A percentile compares a stretch with the other conserved stretches of the same genome.
Conservation (phyloP, 2,329 filamentous ascomycete genomes). For the Sarocladiaceae sp. region DNA sequence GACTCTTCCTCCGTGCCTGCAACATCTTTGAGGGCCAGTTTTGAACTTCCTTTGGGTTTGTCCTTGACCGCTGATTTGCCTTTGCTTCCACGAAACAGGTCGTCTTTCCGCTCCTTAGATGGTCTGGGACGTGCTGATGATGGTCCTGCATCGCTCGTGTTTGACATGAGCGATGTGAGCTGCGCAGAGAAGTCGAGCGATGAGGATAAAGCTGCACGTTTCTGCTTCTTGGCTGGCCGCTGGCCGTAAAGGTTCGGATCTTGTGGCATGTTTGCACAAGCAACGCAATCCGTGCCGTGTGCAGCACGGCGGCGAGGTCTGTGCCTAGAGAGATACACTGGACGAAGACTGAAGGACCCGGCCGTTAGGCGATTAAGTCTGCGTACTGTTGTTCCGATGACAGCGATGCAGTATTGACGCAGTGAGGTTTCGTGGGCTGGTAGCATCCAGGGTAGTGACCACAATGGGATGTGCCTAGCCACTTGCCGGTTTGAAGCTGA, state of each 20-base stretch:
- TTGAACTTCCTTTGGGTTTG: constrained; percentile 21
- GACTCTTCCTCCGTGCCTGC: constrained; percentile 56
- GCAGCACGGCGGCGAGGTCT: not conserved
- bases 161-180: constrained; percentile 72
- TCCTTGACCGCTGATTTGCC: constrained; percentile 8
- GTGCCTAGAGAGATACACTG: too few species aligned
- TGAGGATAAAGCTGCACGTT: constrained; percentile 62
- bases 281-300: not conserved
- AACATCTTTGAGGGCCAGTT: constrained; percentile 46
- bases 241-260: constrained; percentile 73
- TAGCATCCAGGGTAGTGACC: too few species aligned
- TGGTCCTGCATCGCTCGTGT: constrained; percentile 34
- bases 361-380: too few species aligned
- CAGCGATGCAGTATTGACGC: too few species aligned
- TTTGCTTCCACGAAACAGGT: constrained; percentile 33
- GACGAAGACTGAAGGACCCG: too few species aligned
- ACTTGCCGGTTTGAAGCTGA: too few species aligned
- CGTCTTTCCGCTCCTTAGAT: constrained; percentile 37
- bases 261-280: constrained; percentile 43
- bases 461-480: too few species aligned
- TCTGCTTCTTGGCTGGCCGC: constrained; percentile 60
- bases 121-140: constrained; percentile 39
- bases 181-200: constrained; percentile 84
- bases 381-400: too few species aligned
- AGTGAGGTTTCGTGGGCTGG: too few species aligned